A percentile compares a stretch with the other conserved stretches of the same genome.
phyloP scores from a whole-genome alignment of 2,329 filamentous ascomycete genomes.

The Trichoderma atrobrunneum region DNA sequence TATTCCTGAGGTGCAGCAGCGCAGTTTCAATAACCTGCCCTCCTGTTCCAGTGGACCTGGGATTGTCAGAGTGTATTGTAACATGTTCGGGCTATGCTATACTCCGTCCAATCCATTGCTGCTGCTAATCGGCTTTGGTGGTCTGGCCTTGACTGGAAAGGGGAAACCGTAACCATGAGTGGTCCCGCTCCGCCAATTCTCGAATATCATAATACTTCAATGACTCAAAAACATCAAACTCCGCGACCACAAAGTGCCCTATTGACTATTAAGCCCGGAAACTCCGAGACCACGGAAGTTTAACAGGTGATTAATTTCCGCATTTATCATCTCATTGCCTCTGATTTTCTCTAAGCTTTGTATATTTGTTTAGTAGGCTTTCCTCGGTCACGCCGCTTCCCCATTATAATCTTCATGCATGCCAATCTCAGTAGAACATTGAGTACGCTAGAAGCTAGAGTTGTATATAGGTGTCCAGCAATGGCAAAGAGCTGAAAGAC shows the following conservation, averaged over 20 bases:
- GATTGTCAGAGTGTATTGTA: no score
- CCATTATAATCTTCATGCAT: no score
- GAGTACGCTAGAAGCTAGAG: background rate
- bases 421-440: no score
- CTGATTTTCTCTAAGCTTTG: no score
- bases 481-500: background rate
- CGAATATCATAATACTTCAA: background rate
- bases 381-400: no score
- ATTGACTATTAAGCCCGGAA: background rate
- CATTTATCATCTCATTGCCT: no score
- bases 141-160: background rate
- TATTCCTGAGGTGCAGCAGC: background rate
- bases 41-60: background rate
- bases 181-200: background rate
- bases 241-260: background rate
- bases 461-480: background rate
- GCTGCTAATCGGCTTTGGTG: background rate
- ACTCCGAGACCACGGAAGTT: background rate
- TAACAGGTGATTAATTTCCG: no score
- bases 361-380: no score
- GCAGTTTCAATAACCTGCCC: accelerated
- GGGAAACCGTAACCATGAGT: background rate
- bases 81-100: background rate
- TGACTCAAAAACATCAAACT: background rate
- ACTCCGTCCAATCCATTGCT: background rate